Evolutionary conservation across 257 asterid genomes (phyloP), one percentile per base, ranked within the genome.

Genomic region (Primulina eburnea): DNA sequence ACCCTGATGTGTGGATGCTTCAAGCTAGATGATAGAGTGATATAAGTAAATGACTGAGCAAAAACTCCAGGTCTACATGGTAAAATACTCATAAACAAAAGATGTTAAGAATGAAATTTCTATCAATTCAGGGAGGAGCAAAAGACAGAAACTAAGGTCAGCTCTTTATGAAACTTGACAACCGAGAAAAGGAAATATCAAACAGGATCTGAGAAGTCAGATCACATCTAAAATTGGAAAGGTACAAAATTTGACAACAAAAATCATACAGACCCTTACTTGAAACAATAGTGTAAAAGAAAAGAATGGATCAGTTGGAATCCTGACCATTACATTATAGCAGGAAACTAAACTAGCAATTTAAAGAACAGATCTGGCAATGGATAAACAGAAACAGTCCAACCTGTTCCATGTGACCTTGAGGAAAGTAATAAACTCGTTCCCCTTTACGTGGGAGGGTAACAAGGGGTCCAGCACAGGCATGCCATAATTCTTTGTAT

Each of bases 371-470:
- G 66, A 37, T 16, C 43, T 60, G 68, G 69, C 50, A 38, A 66
- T 65, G 35, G 61, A 43, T 63, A 60, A 30, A 68, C 63, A 75
- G 24, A 64, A 68, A 58, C 57, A 52, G 28, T 28, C 32, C 37
- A 60, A 89, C 99, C 96, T 93, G 99, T 78, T 93, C 99, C 97
- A 93, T 90, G 82, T 93, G 99, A 71, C 99, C 99, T 71, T 93
- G 97, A 3, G 99, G 99, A 73, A 84, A 93, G 83, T 93, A 93
- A 75, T 90, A 93, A 71, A 88, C 95, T 52, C 91, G 84, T 77
- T 89, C 99, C 16, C 90, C 90, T 77, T 90, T 89, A 76, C 91
- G 88, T 58, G 99, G 99, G 76, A 93, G 85, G 9, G 82, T 78
- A 60, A 93, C 96, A 64, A 93, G 97, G 64, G 99, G 96, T 26